Evolutionary conservation across 257 asterid species (phyloP).

Genomic region (Eucommia ulmoides): DNA sequence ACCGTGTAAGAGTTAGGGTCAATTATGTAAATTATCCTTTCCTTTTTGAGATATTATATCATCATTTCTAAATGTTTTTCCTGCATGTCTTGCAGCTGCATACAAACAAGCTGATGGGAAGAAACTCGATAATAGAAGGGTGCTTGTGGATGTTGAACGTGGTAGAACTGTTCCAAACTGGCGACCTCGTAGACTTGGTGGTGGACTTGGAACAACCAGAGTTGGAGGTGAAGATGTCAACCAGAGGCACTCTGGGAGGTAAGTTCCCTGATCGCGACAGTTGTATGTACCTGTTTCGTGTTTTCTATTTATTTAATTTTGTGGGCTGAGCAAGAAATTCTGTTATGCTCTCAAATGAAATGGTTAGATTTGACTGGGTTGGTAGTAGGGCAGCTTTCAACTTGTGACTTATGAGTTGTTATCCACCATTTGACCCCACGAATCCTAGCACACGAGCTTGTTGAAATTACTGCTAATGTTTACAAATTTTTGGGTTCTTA

Average conservation of each 20-base stretch:
- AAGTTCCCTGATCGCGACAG: constrained; percentile 10
- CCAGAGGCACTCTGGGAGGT: constrained; percentile 31
- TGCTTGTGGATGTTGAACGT: constrained; percentile 97
- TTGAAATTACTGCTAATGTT: too few relatives aligned
- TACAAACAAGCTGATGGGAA: constrained; percentile 98
- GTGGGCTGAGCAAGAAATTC: neutral
- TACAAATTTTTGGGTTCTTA: too few relatives aligned
- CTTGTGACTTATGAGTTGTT: too few relatives aligned
- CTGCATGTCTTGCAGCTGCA: constrained; percentile 57
- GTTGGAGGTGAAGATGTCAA: constrained; percentile 30
- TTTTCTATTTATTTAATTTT: too few relatives aligned
- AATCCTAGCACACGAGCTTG: too few relatives aligned
- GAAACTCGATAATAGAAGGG: constrained; percentile 89
- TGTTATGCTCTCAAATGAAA: neutral
- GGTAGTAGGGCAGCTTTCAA: too few relatives aligned
- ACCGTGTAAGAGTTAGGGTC: too few relatives aligned
- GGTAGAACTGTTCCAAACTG: constrained; percentile 99
- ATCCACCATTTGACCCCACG: too few relatives aligned
- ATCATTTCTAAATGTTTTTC: constrained; percentile 8
- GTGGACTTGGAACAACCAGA: constrained; percentile 97
- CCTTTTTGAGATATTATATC: neutral
- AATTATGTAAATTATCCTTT: too few relatives aligned
- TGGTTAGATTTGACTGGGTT: too few relatives aligned
- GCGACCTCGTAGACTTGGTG: constrained; percentile 99
- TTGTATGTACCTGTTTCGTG: neutral